phyloP scores from a whole-genome alignment of 106 monocot species.

The Allium sativum region DNA sequence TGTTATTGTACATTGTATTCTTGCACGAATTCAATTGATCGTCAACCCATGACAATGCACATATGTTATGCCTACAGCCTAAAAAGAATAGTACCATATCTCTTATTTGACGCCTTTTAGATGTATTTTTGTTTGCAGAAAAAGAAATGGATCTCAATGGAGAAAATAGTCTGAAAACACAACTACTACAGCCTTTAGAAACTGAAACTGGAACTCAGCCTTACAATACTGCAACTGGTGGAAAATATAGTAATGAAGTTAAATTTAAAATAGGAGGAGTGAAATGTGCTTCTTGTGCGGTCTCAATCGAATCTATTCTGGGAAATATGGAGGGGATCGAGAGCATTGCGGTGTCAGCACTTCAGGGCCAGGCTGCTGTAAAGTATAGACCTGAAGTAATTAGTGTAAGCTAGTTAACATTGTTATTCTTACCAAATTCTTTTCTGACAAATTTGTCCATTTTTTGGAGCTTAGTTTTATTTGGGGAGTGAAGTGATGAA shows the following conservation, averaged over 20 bases:
- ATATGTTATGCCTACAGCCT: too few relatives aligned
- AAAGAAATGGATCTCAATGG: slow-evolving; percentile 33
- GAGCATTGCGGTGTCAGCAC: slow-evolving; percentile 44
- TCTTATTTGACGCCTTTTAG: too few relatives aligned
- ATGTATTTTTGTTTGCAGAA: not conserved
- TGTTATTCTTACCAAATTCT: not conserved
- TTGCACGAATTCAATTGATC: too few relatives aligned
- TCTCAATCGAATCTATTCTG: slow-evolving; percentile 54
- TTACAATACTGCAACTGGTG: slow-evolving; percentile 6
- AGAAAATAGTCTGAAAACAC: slow-evolving; percentile 22
- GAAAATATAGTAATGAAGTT: slow-evolving; percentile 31
- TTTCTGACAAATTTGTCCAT: too few relatives aligned
- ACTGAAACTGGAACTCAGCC: slow-evolving; percentile 6
- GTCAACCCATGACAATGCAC: too few relatives aligned
- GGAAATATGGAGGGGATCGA: slow-evolving; percentile 49
- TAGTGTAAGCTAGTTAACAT: slow-evolving; percentile 29
- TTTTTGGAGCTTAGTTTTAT: too few relatives aligned
- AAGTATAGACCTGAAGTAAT: slow-evolving; percentile 38
- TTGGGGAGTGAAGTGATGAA: too few relatives aligned
- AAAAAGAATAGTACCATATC: too few relatives aligned
- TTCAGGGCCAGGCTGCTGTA: slow-evolving; percentile 67
- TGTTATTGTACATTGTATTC: too few relatives aligned
- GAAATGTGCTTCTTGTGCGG: slow-evolving; percentile 51
- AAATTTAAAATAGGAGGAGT: slow-evolving; percentile 51
- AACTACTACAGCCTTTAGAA: slow-evolving; percentile 28